Evolutionary conservation across 306 rosid genomes (phyloP).

Genomic region (Luffa acutangula): DNA sequence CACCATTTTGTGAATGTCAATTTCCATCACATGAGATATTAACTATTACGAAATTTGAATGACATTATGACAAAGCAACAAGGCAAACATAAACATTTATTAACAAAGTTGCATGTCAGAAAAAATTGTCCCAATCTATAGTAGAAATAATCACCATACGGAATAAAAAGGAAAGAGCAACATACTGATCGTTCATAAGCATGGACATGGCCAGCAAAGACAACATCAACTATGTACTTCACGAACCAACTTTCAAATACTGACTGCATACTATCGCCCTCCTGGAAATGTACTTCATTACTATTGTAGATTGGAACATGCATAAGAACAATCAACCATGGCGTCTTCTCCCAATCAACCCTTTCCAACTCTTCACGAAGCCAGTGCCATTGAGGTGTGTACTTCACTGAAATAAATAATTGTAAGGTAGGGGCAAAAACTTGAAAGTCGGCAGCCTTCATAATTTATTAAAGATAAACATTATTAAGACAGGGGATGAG

Average conservation of each 20-base stretch:
- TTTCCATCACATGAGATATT: not conserved
- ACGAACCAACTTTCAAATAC: conserved; percentile 80
- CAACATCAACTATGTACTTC: conserved; percentile 60
- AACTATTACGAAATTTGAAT: not conserved
- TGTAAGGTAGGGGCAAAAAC: not conserved
- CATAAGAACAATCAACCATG: conserved; percentile 97
- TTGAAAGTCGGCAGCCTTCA: not conserved
- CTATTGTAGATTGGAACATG: conserved; percentile 77
- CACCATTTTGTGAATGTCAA: not conserved
- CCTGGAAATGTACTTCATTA: conserved; percentile 79
- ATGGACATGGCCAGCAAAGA: conserved; percentile 98
- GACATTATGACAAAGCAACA: not conserved
- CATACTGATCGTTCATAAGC: conserved; percentile 98
- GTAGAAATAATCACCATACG: not conserved
- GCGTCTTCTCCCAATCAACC: conserved; percentile 85
- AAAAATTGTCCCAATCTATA: not conserved
- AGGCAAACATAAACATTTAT: not conserved
- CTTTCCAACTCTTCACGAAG: conserved; percentile 47
- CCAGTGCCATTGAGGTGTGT: conserved; percentile 84
- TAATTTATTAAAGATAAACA: too few relatives aligned
- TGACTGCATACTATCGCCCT: conserved; percentile 89
- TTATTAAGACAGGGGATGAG: not conserved
- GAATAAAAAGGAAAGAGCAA: conserved; percentile 1
- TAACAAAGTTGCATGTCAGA: not conserved
- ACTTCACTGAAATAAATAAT: conserved; percentile 46